These are phyloP conservation scores for Coniophora puteana DNA, from an alignment of 1,284 basidiomycete species.

Conservation along the genomic window DNA sequence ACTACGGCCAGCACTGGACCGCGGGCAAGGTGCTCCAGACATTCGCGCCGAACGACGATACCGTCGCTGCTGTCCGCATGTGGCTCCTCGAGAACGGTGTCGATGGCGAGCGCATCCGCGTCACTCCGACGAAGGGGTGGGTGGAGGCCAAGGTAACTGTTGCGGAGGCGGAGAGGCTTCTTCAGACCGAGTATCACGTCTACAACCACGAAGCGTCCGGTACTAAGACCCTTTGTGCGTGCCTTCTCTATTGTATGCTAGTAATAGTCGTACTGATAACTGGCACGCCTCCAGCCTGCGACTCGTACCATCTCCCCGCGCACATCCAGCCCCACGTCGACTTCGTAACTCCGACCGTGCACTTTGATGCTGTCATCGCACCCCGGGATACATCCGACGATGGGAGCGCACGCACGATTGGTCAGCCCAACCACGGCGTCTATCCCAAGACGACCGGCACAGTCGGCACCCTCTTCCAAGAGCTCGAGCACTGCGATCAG, in stretches of 20 bases:
- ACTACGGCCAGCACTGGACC: conserved; percentile 47
- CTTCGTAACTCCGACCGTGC: conserved; percentile 42
- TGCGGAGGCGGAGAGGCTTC: conserved; percentile 39
- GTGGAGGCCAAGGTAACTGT: conserved; percentile 38
- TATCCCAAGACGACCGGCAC: conserved; percentile 34
- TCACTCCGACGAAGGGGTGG: conserved; percentile 36
- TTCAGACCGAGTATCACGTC: conserved; percentile 39
- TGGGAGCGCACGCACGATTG: conserved; percentile 18
- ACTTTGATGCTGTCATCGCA: conserved; percentile 31
- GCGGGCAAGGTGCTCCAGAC: conserved; percentile 33
- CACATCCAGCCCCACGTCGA: conserved; percentile 41
- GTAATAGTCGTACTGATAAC: conserved; percentile 22
- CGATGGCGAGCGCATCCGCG: conserved; percentile 25
- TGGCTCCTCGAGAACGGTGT: conserved; percentile 39
- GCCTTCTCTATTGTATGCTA: background rate
- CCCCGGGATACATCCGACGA: conserved; percentile 10
- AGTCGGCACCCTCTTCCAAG: conserved; percentile 21
- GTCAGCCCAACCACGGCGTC: conserved; percentile 24
- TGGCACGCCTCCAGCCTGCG: conserved; percentile 38
- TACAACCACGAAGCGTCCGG: conserved; percentile 35
- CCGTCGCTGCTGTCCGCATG: conserved; percentile 32
- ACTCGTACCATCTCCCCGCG: conserved; percentile 39
- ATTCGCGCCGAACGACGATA: conserved; percentile 37
- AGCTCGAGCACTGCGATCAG: conserved; percentile 36
- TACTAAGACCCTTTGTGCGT: conserved; percentile 5